phyloP scores from a whole-genome alignment of 805 yeast genomes.

The Scheffersomyces stipitis region DNA sequence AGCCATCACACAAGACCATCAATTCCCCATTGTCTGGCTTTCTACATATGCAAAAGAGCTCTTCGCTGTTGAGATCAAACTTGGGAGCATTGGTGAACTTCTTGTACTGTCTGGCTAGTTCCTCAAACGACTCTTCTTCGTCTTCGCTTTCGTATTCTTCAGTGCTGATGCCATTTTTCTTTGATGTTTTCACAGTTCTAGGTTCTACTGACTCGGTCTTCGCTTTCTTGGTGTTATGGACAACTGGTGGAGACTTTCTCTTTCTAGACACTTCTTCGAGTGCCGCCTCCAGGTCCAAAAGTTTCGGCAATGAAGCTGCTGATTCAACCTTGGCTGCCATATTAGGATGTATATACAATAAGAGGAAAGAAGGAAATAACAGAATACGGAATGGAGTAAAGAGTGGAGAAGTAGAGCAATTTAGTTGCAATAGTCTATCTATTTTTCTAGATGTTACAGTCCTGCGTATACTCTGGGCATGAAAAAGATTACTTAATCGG shows the following conservation, averaged over 20 bases:
- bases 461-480: too few species aligned
- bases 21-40: constrained; percentile 74
- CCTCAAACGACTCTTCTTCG: constrained; percentile 27
- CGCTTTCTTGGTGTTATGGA: background rate
- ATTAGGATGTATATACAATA: too few species aligned
- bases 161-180: too few species aligned
- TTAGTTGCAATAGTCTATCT: too few species aligned
- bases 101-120: constrained; percentile 37
- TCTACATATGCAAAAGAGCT: constrained; percentile 75
- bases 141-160: constrained; percentile 9
- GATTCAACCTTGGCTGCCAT: background rate
- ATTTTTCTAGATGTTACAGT: too few species aligned
- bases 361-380: too few species aligned
- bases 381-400: too few species aligned
- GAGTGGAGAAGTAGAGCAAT: too few species aligned
- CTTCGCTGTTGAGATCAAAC: constrained; percentile 53
- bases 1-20: constrained; percentile 94
- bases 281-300: background rate
- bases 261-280: background rate
- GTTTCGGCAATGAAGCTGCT: background rate
- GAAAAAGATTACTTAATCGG: too few species aligned
- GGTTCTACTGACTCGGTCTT: background rate
- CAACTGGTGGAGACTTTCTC: background rate
- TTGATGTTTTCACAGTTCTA: background rate
- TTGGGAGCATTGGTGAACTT: constrained; percentile 36